Percentiles rank a stretch among this genome's conserved stretches.
Conservation (phyloP, 2,329 filamentous ascomycete species). For the Xylariaceae sp. region DNA sequence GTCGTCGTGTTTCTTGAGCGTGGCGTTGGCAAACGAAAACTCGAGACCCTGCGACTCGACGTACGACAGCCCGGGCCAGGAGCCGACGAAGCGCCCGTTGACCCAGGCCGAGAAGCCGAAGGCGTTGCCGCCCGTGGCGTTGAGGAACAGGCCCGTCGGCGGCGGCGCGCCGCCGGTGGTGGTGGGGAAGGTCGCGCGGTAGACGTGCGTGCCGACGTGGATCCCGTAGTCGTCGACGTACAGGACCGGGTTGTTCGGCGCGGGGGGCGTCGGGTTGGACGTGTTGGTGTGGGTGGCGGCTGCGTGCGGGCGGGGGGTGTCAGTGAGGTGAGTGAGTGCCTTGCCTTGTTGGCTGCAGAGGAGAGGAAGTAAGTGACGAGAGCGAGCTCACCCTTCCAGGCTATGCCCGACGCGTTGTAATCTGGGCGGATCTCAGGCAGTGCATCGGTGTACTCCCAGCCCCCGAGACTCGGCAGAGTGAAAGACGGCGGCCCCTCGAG, state of each 20-base stretch:
- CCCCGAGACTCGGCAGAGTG: constrained; percentile 31
- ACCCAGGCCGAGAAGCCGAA: constrained; percentile 52
- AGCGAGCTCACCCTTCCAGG: constrained; percentile 32
- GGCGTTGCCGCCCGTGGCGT: constrained; percentile 45
- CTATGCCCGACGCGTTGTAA: constrained; percentile 34
- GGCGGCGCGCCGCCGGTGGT: constrained; percentile 23
- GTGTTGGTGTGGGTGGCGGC: constrained; percentile 43
- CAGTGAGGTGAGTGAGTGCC: neutral
- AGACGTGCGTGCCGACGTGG: constrained; percentile 46
- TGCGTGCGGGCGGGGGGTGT: neutral
- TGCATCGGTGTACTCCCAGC: constrained; percentile 40
- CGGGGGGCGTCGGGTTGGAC: constrained; percentile 37
- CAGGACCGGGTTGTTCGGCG: constrained; percentile 44
- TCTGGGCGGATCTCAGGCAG: constrained; percentile 37
- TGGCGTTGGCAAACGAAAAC: constrained; percentile 44
- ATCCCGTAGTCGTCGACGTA: constrained; percentile 51
- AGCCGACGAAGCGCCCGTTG: constrained; percentile 49
- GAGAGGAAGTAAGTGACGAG: too few relatives aligned
- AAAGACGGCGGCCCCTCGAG: constrained; percentile 22
- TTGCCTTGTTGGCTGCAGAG: too few relatives aligned
- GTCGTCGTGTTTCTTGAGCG: constrained; percentile 29
- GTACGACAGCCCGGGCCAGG: constrained; percentile 42
- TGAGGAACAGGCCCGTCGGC: constrained; percentile 38
- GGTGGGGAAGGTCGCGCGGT: constrained; percentile 40
- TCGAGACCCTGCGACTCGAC: constrained; percentile 28